phyloP scores from a whole-genome alignment of 345 rosid genomes.

The Trapa bicornis region DNA sequence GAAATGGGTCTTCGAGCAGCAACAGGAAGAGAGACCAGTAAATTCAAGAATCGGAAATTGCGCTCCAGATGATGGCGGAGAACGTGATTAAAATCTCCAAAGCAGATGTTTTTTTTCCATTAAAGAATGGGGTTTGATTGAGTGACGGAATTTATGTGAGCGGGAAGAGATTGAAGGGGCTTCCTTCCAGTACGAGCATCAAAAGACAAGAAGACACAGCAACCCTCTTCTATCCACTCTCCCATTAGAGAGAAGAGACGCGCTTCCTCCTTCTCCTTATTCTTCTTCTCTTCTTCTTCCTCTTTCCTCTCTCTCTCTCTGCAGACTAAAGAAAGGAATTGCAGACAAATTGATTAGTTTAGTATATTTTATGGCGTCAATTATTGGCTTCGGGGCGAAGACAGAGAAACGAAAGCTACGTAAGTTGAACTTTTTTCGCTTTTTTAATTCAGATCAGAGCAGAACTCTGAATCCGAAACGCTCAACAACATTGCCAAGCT shows the following conservation, averaged over 20 bases:
- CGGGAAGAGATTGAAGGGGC: slow-evolving; percentile 5
- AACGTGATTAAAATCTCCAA: slow-evolving; percentile 6
- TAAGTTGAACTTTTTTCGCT: not conserved
- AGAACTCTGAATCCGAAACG: not conserved
- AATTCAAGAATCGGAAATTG: not conserved
- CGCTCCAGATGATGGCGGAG: not conserved
- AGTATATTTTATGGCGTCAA: not conserved
- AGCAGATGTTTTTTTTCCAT: not conserved
- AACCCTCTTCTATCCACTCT: slow-evolving; percentile 7
- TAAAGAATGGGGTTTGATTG: not conserved
- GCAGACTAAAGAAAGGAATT: not conserved
- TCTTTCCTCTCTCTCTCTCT: not conserved
- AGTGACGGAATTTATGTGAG: not conserved
- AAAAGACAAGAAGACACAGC: slow-evolving; percentile 14
- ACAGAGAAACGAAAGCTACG: not conserved
- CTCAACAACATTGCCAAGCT: not conserved
- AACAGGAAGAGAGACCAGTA: not conserved
- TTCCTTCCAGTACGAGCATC: slow-evolving; percentile 15
- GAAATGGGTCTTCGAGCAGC: not conserved
- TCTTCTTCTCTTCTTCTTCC: not conserved
- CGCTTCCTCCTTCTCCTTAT: not conserved
- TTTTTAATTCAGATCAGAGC: not conserved
- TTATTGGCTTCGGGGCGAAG: not conserved
- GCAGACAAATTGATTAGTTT: not conserved
- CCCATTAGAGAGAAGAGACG: slow-evolving; percentile 12